phyloP scores from a whole-genome alignment of 768 basidiomycete species.

The Russula sp. region DNA sequence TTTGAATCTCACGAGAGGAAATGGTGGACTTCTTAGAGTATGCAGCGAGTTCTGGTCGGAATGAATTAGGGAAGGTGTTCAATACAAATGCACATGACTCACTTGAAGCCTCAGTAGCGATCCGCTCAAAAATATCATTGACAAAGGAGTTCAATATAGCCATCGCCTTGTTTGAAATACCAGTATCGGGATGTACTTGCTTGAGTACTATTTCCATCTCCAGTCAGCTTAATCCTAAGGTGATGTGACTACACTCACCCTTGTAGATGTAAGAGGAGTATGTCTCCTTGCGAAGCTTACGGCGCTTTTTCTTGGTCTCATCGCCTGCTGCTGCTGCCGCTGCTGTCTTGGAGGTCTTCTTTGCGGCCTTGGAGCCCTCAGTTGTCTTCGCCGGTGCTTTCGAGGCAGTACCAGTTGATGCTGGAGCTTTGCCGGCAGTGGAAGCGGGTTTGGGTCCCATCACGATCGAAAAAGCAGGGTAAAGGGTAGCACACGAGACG shows the following conservation, averaged over 20 bases:
- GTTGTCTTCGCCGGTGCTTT: conserved; percentile 56
- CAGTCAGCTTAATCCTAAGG: neutral
- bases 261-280: conserved; percentile 96
- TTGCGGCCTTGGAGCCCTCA: conserved; percentile 43
- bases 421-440: conserved; percentile 77
- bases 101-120: conserved; percentile 88
- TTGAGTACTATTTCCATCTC: conserved; percentile 58
- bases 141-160: conserved; percentile 89
- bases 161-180: conserved; percentile 98
- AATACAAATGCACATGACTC: conserved; percentile 22
- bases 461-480: conserved; percentile 20
- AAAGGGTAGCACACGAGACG: conserved; percentile 7
- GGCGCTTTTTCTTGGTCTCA: conserved; percentile 79
- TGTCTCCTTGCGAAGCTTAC: conserved; percentile 85
- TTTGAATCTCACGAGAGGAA: conserved; percentile 97
- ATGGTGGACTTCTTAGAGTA: conserved; percentile 99
- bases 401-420: conserved; percentile 50
- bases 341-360: conserved; percentile 46
- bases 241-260: conserved; percentile 37
- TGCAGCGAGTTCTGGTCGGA: conserved; percentile 70
- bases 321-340: conserved; percentile 52
- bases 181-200: conserved; percentile 97
- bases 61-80: neutral
- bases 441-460: conserved; percentile 76
- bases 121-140: conserved; percentile 91